A percentile compares a stretch with the other conserved stretches of the same genome.
phyloP scores from a whole-genome alignment of 2,329 filamentous ascomycete species.

The Colletotrichum higginsianum region DNA sequence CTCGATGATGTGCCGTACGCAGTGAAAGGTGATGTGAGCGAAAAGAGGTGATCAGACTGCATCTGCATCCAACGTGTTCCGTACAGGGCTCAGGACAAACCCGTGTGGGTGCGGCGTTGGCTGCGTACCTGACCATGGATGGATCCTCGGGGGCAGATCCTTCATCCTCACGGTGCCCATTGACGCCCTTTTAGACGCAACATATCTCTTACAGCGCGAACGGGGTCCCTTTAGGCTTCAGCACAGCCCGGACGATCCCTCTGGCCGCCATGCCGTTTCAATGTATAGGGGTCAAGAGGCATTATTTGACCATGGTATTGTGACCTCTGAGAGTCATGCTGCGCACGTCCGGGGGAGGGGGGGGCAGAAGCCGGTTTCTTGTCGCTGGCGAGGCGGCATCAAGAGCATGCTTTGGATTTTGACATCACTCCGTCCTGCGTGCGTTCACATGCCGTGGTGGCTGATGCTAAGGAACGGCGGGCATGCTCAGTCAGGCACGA shows the following conservation, averaged over 20 bases:
- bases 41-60: conserved; percentile 10
- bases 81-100: background rate
- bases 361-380: background rate
- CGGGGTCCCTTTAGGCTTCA: background rate
- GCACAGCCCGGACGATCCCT: background rate
- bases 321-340: background rate
- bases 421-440: too few relatives aligned
- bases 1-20: background rate
- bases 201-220: conserved; percentile 6
- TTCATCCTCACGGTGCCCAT: background rate
- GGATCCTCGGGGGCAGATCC: background rate
- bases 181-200: conserved; percentile 5
- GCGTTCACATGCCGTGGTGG: background rate
- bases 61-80: background rate
- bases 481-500: conserved; percentile 2
- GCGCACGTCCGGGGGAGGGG: background rate
- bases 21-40: background rate
- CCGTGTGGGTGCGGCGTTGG: background rate
- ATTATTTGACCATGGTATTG: conserved; percentile 2
- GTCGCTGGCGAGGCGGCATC: background rate
- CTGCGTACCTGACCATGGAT: too few relatives aligned
- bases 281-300: conserved; percentile 5
- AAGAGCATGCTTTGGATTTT: background rate
- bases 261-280: background rate
- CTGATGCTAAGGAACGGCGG: background rate